These are phyloP conservation scores for Nyssa sinensis DNA, from an alignment of 148 eudicot species.

Conservation along the genomic window DNA sequence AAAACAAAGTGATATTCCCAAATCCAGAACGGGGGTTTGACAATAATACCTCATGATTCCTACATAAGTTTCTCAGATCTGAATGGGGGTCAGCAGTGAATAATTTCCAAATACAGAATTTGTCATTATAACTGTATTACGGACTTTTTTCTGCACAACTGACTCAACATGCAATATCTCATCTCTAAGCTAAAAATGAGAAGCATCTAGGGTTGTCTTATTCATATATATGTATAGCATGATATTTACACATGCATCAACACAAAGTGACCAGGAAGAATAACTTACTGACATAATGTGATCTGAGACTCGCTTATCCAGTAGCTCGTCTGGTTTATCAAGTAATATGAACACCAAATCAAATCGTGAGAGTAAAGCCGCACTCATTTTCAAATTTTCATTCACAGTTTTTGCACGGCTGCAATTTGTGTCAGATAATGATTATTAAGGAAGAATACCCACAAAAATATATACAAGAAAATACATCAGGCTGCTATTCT, in stretches of 20 bases:
- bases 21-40: not conserved
- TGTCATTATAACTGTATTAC: not conserved
- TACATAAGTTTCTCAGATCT: not conserved
- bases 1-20: not conserved
- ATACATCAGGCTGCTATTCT: not conserved
- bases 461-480: not conserved
- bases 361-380: slow-evolving; percentile 90
- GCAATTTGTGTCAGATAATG: slow-evolving; percentile 26
- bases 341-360: slow-evolving; percentile 96
- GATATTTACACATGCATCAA: slow-evolving; percentile 1
- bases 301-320: slow-evolving; percentile 92
- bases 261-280: slow-evolving; percentile 8
- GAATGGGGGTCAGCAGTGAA: not conserved
- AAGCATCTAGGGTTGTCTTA: not conserved
- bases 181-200: not conserved
- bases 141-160: not conserved
- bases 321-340: slow-evolving; percentile 85
- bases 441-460: not conserved
- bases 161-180: not conserved
- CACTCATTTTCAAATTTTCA: slow-evolving; percentile 95
- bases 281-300: slow-evolving; percentile 95
- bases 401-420: slow-evolving; percentile 99
- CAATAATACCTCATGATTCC: too few relatives aligned
- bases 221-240: slow-evolving; percentile 1
- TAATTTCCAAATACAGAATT: not conserved